phyloP scores from a whole-genome alignment of 2,329 filamentous ascomycete species.

The Clarireedia hainanense region DNA sequence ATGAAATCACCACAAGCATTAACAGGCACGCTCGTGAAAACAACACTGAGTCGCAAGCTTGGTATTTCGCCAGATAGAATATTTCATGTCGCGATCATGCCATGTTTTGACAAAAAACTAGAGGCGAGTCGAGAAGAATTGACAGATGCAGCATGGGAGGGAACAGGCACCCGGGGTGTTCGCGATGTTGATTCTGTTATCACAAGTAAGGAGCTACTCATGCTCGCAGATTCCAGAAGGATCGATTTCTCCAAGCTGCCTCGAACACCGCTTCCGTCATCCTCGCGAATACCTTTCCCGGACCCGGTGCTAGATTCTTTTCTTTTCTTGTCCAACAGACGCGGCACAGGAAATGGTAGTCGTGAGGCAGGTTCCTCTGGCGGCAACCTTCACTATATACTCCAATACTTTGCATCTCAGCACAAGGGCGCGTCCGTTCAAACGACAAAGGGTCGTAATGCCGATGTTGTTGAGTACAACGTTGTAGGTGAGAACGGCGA shows the following conservation, averaged over 20 bases:
- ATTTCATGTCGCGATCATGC: conserved; percentile 96
- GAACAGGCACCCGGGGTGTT: conserved; percentile 46
- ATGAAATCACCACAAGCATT: conserved; percentile 93
- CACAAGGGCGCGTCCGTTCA: conserved; percentile 66
- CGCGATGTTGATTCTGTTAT: conserved; percentile 97
- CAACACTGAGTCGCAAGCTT: conserved; percentile 64
- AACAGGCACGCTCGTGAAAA: conserved; percentile 84
- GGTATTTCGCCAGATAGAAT: conserved; percentile 70
- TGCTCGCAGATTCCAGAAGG: conserved; percentile 73
- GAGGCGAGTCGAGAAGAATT: conserved; percentile 92
- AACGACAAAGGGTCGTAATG: conserved; percentile 71
- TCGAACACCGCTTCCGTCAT: conserved; percentile 42
- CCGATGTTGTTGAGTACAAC: conserved; percentile 81
- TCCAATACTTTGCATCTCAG: conserved; percentile 63
- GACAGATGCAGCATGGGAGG: conserved; percentile 69
- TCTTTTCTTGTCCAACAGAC: conserved; percentile 54
- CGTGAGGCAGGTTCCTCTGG: conserved; percentile 70
- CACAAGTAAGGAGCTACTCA: conserved; percentile 88
- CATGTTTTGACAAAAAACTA: conserved; percentile 98
- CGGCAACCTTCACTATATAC: conserved; percentile 79
- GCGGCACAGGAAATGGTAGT: conserved; percentile 35
- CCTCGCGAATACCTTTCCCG: conserved; percentile 55
- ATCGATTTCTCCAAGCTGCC: conserved; percentile 70
- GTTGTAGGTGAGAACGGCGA: conserved; percentile 51
- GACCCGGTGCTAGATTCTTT: conserved; percentile 64